A percentile compares a stretch with the other conserved stretches of the same genome.
phyloP scores from a whole-genome alignment of 2,329 filamentous ascomycete species.

The Fusarium secorum region DNA sequence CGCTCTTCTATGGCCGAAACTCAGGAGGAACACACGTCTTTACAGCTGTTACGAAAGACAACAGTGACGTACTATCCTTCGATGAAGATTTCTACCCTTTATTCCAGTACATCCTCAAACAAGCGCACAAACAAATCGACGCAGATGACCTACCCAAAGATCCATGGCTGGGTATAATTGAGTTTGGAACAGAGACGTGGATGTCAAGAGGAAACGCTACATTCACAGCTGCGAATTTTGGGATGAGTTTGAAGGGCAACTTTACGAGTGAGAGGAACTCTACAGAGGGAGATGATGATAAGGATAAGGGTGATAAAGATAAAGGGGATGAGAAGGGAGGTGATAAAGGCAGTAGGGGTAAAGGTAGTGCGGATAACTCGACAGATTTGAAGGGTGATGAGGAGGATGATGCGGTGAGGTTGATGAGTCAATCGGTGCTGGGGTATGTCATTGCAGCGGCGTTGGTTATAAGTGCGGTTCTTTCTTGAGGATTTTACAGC shows the following conservation, averaged over 20 bases:
- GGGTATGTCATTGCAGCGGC: conserved; percentile 18
- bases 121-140: conserved; percentile 23
- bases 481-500: not conserved
- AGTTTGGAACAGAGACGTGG: conserved; percentile 41
- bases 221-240: conserved; percentile 39
- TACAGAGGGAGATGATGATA: not conserved
- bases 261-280: not conserved
- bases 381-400: conserved; percentile 12
- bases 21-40: conserved; percentile 39
- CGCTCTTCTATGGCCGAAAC: conserved; percentile 37
- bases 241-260: conserved; percentile 27
- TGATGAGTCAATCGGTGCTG: conserved; percentile 1
- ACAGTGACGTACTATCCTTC: conserved; percentile 31
- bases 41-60: conserved; percentile 26
- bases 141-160: conserved; percentile 32
- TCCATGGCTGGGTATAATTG: conserved; percentile 33
- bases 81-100: conserved; percentile 39
- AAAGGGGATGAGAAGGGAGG: not conserved
- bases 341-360: not conserved
- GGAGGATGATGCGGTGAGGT: conserved; percentile 10
- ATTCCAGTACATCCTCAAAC: conserved; percentile 36
- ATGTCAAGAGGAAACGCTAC: conserved; percentile 37
- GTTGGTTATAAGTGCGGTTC: not conserved
- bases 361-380: not conserved
- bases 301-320: not conserved